Evolutionary conservation across 331 rosid genomes (phyloP), one percentile per base, ranked within the genome.

Genomic region (Saraca asoca): DNA sequence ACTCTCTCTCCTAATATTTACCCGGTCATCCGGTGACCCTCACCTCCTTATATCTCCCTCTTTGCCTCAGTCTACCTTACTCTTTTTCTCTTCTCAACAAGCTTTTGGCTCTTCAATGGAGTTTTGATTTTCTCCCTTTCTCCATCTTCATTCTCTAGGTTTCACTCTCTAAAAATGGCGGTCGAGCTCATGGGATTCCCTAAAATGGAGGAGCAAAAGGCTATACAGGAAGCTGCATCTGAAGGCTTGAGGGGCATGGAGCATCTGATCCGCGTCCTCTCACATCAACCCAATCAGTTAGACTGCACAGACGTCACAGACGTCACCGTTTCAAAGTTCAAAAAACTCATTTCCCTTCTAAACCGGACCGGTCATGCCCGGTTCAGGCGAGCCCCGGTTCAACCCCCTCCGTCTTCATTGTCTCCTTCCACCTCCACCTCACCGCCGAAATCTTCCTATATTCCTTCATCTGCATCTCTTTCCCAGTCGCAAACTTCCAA

Each of bases 321-420:
- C 61, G 62, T 54, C 14, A 88, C 97, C 65, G 90, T 91, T 18
- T 77, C 91, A 7, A 84, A 86, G 71, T 88, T 91, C 76, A 80
- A 75, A 24, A 88, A 84, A 55, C 82, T 86, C 58, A 86, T 86
- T 19, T 86, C 94, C 19, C 67, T 88, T 1, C 76, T 88, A 38
- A 82, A 84, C 72, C 88, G 95, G 64, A 88, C 96, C 55, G 97
- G 96, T 16, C 97, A 81, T 53, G 97, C 97, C 71, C 83, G 96
- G 14, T 91, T 91, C 87, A 74, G 97, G 9, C 93, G 97, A 16
- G 97, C 88, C 5, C 97, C 96, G 6, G 62, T 70, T 57, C 68
- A 65, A 0, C 29, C 78, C 7, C 8, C 49, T 9, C 31, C 74
- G 13, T 43, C 75, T 0, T 29, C 71, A 9, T 11, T 74, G 12